Conservation (phyloP, 2,329 filamentous ascomycete genomes). For the Verticillium longisporum region DNA sequence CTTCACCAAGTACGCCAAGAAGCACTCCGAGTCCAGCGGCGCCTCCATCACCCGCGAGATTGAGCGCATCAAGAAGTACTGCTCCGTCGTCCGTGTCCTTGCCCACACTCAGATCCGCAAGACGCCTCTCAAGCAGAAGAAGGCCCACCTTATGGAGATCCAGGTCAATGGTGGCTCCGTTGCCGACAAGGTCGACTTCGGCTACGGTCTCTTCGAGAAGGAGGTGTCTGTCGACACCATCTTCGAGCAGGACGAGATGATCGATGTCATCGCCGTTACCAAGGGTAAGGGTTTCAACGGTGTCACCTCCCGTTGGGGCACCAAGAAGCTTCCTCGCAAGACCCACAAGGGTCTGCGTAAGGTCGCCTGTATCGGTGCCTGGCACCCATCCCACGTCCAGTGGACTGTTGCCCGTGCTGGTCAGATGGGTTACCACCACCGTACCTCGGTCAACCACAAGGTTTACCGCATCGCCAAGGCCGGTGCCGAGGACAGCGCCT, state of each 20-base stretch:
- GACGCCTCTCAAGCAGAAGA: conserved; percentile 99
- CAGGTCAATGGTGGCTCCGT: conserved; percentile 98
- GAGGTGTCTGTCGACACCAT: conserved; percentile 84
- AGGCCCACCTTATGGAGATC: conserved; percentile 99
- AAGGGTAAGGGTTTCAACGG: conserved; percentile 98
- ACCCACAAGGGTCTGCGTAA: conserved; percentile 99
- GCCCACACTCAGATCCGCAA: conserved; percentile 99
- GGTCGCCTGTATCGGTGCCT: conserved; percentile 99
- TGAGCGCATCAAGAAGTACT: conserved; percentile 99
- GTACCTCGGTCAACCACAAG: conserved; percentile 99
- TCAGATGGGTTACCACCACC: conserved; percentile 99
- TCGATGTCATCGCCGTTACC: conserved; percentile 98
- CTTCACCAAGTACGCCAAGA: conserved; percentile 99
- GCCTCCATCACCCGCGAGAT: conserved; percentile 92
- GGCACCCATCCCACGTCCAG: conserved; percentile 99
- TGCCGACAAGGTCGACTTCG: conserved; percentile 95
- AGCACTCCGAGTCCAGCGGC: conserved; percentile 92
- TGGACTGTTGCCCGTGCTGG: conserved; percentile 99
- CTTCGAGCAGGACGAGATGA: conserved; percentile 99
- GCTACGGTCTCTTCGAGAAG: conserved; percentile 97
- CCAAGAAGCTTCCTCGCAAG: conserved; percentile 99
- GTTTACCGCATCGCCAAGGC: conserved; percentile 97
- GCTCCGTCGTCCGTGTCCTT: conserved; percentile 97
- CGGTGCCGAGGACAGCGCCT: conserved; percentile 82
- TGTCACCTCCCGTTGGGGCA: conserved; percentile 97